Base-by-base conservation (phyloP, 2,329 filamentous ascomycete genomes). In the Apiospora sp. region DNA sequence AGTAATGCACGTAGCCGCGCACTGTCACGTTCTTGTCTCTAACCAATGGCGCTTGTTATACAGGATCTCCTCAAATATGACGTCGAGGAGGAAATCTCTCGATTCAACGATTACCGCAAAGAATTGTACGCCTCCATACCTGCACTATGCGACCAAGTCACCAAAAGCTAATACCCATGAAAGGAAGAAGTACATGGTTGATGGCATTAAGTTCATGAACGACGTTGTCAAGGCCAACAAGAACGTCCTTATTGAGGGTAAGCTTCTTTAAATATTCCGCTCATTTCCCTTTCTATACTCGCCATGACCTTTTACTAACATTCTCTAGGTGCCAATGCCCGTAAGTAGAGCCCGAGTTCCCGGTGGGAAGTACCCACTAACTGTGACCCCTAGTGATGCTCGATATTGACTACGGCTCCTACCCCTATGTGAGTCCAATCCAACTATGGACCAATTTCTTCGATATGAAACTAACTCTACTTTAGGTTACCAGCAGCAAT, bases 71-170 rank as follows among this genome's bases (percentile, higher is more conserved):
- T 92, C 71, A 80, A 90, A 75, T 89, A 90, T 80, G 90, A 94
- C 74, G 87, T 92, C 8, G 92, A 95, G 76, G 90, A 91, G 46
- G 93, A 95, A 83, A 87, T 95, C 75, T 58, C 46, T 1, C 48
- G 73, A 54, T 88, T 93, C 71, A 89, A 94, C 77, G 83, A 86
- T 71, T 84, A 85, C n/a, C 91, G 90, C 1, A 90, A 93, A 79
- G 82, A 88, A 71, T 83, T 84, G 71, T 71, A 37, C 48, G 70
- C 49, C n/a, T 10, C 43, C 61, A 49, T 22, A 10, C n/a, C n/a
- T 44, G 22, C n/a, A 24, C 37, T 44, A 4, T 24, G 22, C 22
- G 41, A n/a, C 6, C 27, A 67, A 24, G n/a, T 34, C 24, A 16
- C 4, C 49, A 6, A 30, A 30, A 16, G n/a, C 49, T 54, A 54